Evolutionary conservation across 2,329 filamentous ascomycete genomes (phyloP), one percentile per base, ranked within the genome.

Genomic region (Hypoxylon sp.): DNA sequence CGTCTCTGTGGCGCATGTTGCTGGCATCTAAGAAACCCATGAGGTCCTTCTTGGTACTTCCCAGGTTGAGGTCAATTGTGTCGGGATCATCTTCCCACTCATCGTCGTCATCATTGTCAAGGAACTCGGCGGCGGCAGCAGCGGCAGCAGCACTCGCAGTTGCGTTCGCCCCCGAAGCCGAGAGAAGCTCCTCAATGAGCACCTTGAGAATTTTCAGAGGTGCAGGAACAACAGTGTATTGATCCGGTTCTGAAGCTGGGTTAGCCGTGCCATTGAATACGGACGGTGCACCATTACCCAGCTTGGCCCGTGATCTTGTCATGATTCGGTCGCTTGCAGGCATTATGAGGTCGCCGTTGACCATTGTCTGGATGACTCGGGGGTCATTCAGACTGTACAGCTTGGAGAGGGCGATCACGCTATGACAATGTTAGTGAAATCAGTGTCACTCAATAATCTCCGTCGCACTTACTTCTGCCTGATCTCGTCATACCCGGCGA

Each of bases 401-500:
- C 71, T 96, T 97, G 0, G 92, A 93, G 2, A 99, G 83, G 4
- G 95, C 95, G 67, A 97, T 94, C 57, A 97, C 91, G 70, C 90
- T 94, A 5, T 38, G 29, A 15, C 13, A 31, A 41, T 23, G 64
- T 80, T 69, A 79, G 75, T 45, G 59, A 38, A 54, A n/a, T 26
- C 45, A 18, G 48, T 6, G 2, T 17, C 15, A 13, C 31, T 11
- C 5, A 26, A 41, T 8, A 18, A 23, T n/a, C 31, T 1, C 6
- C 18, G 2, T 13, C 26, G 13, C n/a, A 79, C 87, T 75, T 79
- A 93, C 90, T 98, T 99, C 75, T 97, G 92, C 67, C 93, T 86
- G 67, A 98, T 98, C 74, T 97, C 94, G 69, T 98, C 93, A 68
- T 97, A 99, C 10, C 95, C 95, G n/a, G 92, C 92, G 76, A 99